Conservation (phyloP, 345 rosid genomes). For the Balakata baccata region DNA sequence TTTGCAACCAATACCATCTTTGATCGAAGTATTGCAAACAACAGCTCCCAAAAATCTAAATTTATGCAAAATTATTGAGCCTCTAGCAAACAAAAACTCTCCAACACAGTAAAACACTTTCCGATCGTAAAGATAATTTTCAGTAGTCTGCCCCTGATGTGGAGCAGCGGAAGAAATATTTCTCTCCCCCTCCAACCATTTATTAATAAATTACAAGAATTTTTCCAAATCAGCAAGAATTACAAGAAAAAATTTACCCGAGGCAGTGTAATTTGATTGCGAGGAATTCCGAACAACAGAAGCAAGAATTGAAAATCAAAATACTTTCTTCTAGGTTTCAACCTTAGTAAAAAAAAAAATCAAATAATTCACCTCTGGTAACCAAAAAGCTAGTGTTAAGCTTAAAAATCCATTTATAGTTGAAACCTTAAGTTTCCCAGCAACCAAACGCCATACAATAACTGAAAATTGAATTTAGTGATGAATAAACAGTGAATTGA, state of each 20-base stretch:
- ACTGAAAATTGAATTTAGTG: constrained; percentile 24
- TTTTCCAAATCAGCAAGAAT: too few relatives aligned
- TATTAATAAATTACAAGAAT: too few relatives aligned
- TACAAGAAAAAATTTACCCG: too few relatives aligned
- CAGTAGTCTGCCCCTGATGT: background rate
- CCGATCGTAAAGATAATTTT: background rate
- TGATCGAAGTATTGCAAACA: background rate
- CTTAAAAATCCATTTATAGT: background rate
- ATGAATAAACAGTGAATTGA: background rate
- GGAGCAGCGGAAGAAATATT: too few relatives aligned
- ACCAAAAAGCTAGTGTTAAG: background rate
- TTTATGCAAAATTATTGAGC: background rate
- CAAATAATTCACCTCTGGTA: background rate
- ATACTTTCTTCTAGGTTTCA: background rate
- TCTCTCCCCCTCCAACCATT: too few relatives aligned
- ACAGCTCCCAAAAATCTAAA: background rate
- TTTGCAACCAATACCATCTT: background rate
- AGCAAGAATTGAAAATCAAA: background rate
- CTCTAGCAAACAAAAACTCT: too few relatives aligned
- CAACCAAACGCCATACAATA: constrained; percentile 28
- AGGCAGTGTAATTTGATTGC: too few relatives aligned
- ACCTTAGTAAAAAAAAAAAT: background rate
- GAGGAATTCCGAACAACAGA: too few relatives aligned
- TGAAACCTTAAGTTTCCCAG: constrained; percentile 24
- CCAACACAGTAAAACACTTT: background rate